Evolutionary conservation across 2,329 filamentous ascomycete genomes (phyloP), one percentile per base, ranked within the genome.

Genomic region (Trichoderma harzianum): DNA sequence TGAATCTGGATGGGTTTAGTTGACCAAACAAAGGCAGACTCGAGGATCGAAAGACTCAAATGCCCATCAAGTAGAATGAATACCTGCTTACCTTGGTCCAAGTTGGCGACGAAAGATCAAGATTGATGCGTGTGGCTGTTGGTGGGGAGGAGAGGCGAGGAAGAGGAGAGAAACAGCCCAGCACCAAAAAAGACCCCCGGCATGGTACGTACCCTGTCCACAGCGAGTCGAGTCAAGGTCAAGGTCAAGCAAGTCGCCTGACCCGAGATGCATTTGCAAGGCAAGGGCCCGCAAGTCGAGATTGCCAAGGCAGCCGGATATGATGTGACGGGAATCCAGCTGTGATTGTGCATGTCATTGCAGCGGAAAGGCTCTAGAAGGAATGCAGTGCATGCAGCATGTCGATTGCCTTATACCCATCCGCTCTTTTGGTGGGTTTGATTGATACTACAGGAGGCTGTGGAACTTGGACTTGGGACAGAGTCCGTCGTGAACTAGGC

Each of bases 171-270:
- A 65, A 43, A 28, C 58, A 36, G 67, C 51, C 28, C 55, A 16
- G 28, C 63, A 32, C n/a, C 14, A 51, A 60, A 10, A 10, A 32
- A n/a, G 34, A 26, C 53, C 55, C 55, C 66, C 30, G 55, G 36
- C 66, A 34, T 55, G 55, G 66, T 69, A 69, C 66, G 66, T 69
- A 69, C 66, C 66, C 55, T 51, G 66, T 21, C 26, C 65, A 60
- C 21, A 26, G 30, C 47, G 30, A 67, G 64, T 58, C 64, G 21
- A 67, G 28, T 65, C 64, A 30, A 28, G 24, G 26, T 28, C 21
- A 16, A 43, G 32, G 24, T 39, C 34, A 43, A 34, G n/a, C 51
- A 67, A 67, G 66, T 69, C 66, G 66, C 66, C 66, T 69, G 66
- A 69, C 66, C 66, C 11, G 34, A 68, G 36, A 68, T 68, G 53